Conservation (phyloP, 768 basidiomycete species). For the Gyrodon lividus region DNA sequence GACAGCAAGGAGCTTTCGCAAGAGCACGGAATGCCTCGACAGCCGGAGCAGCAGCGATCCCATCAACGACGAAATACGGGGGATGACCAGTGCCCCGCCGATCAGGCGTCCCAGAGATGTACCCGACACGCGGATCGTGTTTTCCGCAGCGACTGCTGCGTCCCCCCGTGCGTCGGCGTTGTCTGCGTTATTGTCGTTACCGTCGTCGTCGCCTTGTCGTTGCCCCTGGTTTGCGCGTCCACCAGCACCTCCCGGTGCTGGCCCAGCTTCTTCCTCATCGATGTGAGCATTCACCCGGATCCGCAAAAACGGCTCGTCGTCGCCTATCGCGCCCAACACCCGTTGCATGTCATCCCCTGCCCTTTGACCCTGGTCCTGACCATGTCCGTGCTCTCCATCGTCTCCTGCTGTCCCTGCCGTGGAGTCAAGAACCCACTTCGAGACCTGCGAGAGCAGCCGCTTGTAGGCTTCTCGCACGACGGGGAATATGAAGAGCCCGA, state of each 20-base stretch:
- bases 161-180: constrained; percentile 20
- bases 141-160: constrained; percentile 53
- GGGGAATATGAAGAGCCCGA: constrained; percentile 53
- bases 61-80: constrained; percentile 65
- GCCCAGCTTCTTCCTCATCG: constrained; percentile 24
- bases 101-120: constrained; percentile 64
- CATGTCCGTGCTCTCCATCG: constrained; percentile 2
- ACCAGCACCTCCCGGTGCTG: constrained; percentile 8
- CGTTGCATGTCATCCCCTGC: constrained; percentile 20
- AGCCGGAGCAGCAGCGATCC: constrained; percentile 56
- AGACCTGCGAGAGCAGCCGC: constrained; percentile 37
- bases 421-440: constrained; percentile 45
- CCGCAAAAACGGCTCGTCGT: constrained; percentile 31
- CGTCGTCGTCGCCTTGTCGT: constrained; percentile 14
- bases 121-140: constrained; percentile 55
- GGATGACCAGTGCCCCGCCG: constrained; percentile 68
- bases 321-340: constrained; percentile 19
- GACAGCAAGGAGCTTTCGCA: constrained; percentile 27
- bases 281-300: constrained; percentile 35
- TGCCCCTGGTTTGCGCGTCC: constrained; percentile 11
- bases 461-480: constrained; percentile 46
- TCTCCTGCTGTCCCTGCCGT: constrained; percentile 5
- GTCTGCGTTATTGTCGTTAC: constrained; percentile 10
- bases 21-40: constrained; percentile 37
- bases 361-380: constrained; percentile 13